A percentile compares a stretch with the other conserved stretches of the same genome.
Evolutionary conservation across 2,329 filamentous ascomycete species (phyloP).

Genomic region (Xylaria sp.): DNA sequence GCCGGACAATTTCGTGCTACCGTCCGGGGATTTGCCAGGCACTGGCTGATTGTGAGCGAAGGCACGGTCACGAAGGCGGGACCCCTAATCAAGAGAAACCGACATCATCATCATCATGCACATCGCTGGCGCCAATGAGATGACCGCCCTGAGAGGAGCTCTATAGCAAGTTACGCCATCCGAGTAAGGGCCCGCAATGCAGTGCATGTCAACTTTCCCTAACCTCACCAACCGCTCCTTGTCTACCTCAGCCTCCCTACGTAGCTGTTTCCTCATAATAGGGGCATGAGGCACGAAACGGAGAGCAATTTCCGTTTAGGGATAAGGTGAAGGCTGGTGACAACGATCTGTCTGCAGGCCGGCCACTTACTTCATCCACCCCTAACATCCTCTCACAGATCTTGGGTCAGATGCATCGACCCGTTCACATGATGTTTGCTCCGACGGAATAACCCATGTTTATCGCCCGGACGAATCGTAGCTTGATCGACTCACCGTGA

Average conservation of each 20-base stretch:
- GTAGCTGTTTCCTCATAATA: slow-evolving; percentile 2
- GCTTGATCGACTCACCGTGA: slow-evolving; percentile 20
- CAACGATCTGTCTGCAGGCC: slow-evolving; percentile 11
- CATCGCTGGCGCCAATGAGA: slow-evolving; percentile 18
- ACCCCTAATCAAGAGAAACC: slow-evolving; percentile 20
- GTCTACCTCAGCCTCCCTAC: slow-evolving; percentile 7
- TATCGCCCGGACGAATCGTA: slow-evolving; percentile 6
- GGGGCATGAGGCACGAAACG: slow-evolving; percentile 13
- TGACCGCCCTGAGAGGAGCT: slow-evolving; percentile 13
- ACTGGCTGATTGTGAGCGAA: slow-evolving; percentile 6
- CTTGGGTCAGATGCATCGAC: slow-evolving; percentile 19
- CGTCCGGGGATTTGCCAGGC: slow-evolving; percentile 19
- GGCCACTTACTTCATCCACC: slow-evolving; percentile 6
- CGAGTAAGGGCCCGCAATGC: slow-evolving; percentile 9
- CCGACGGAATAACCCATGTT: slow-evolving; percentile 8
- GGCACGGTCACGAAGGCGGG: slow-evolving; percentile 5
- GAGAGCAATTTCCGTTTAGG: slow-evolving; percentile 7
- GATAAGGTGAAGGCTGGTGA: slow-evolving; percentile 1
- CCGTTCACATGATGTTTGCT: slow-evolving; percentile 17
- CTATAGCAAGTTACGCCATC: slow-evolving; percentile 23
- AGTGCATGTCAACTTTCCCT: slow-evolving; percentile 16
- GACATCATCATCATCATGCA: slow-evolving; percentile 20
- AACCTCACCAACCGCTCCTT: slow-evolving; percentile 21
- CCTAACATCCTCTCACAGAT: slow-evolving; percentile 18
- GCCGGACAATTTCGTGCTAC: slow-evolving; percentile 24